Percentiles rank a stretch among this genome's conserved stretches.
These are phyloP conservation scores for Flaveria bidentis DNA, from an alignment of 129 eudicot species.

Conservation along the genomic window DNA sequence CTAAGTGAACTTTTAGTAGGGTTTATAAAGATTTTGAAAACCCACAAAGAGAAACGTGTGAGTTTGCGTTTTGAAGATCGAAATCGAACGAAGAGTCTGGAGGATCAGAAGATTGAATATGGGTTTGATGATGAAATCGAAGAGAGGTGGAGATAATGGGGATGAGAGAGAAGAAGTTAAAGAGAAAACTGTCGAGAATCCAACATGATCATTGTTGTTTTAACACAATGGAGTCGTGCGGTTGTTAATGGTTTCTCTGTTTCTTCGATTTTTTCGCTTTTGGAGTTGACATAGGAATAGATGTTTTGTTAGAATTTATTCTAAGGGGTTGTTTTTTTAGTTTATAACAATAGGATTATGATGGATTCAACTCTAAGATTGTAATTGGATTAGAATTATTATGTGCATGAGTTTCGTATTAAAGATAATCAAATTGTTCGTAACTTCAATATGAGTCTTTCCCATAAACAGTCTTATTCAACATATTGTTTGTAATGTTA, in stretches of 20 bases:
- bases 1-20: slow-evolving; percentile 16
- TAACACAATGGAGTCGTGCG: slow-evolving; percentile 19
- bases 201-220: slow-evolving; percentile 5
- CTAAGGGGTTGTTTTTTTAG: no score
- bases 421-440: no score
- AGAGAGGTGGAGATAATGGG: slow-evolving; percentile 16
- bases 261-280: background rate
- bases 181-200: slow-evolving; percentile 21
- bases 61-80: slow-evolving; percentile 10
- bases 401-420: no score
- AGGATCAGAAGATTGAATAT: slow-evolving; percentile 23
- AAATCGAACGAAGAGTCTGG: slow-evolving; percentile 13
- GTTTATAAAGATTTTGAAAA: slow-evolving; percentile 21
- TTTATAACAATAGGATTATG: no score
- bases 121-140: slow-evolving; percentile 22
- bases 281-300: background rate
- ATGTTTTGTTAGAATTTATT: background rate
- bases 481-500: no score
- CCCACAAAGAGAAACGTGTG: slow-evolving; percentile 23
- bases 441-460: no score
- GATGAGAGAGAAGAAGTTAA: background rate
- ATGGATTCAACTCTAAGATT: no score
- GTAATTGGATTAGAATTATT: no score
- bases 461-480: no score
- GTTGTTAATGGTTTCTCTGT: slow-evolving; percentile 3